Percentiles rank a stretch among this genome's conserved stretches.
phyloP scores from a whole-genome alignment of 2,329 filamentous ascomycete species.

The Dryadomyces quercus-mongolicae region DNA sequence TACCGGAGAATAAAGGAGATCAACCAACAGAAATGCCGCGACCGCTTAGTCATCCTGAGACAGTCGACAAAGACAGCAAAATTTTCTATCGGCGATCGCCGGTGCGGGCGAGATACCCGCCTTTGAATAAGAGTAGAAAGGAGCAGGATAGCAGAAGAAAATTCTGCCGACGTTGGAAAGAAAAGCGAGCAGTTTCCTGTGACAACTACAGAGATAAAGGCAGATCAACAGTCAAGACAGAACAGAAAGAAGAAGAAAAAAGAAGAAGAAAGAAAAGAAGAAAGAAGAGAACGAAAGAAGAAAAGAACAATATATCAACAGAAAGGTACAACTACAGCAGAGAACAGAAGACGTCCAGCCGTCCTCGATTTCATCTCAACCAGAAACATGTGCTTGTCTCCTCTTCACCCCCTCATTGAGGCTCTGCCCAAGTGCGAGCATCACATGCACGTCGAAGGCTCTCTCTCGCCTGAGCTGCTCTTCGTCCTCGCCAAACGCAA shows the following conservation, averaged over 20 bases:
- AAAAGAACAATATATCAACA: neutral
- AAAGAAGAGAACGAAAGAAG: too few species aligned
- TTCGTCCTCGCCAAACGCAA: conserved; percentile 59
- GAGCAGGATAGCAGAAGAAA: too few species aligned
- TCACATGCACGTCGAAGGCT: conserved; percentile 70
- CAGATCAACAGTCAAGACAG: neutral
- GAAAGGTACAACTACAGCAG: neutral
- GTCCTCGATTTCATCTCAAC: neutral
- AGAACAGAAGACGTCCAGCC: neutral
- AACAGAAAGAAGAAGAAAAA: neutral
- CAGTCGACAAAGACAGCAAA: too few species aligned
- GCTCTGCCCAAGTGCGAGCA: conserved; percentile 71
- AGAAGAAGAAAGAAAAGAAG: neutral
- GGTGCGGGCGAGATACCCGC: too few species aligned
- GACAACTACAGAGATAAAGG: too few species aligned
- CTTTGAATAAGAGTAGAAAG: too few species aligned
- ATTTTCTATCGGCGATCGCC: too few species aligned
- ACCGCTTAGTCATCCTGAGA: too few species aligned
- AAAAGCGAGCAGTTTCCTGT: too few species aligned
- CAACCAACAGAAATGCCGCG: too few species aligned
- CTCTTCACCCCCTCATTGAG: conserved; percentile 46
- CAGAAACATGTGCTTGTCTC: conserved; percentile 38
- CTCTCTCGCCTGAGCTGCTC: conserved; percentile 56
- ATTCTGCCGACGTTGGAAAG: too few species aligned
- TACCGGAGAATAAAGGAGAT: too few species aligned